Evolutionary conservation across 2,329 filamentous ascomycete genomes (phyloP), one percentile per base, ranked within the genome.

Genomic region (Fusarium euwallaceae): DNA sequence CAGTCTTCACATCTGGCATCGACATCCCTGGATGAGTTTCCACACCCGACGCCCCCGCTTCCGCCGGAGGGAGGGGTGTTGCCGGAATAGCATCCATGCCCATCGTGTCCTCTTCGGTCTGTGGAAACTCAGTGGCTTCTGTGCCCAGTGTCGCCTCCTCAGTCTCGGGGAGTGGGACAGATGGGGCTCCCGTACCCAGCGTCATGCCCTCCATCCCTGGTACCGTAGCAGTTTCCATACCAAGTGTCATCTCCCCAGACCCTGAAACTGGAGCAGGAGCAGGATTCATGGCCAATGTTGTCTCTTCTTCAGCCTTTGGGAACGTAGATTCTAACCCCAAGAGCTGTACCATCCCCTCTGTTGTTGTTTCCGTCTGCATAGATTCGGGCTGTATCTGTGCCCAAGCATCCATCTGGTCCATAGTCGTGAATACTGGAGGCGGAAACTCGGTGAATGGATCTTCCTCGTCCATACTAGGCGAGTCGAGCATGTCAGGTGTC

Each of bases 1-100:
- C 63, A 16, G 14, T 16, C 43, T 74, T 65, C 2, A 72, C 45
- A 32, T 29, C 34, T 6, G 56, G 14, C 24, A 34, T 71, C 1
- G n/a, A n/a, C 27, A 39, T n/a, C 10, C 12, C 32, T 27, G 39
- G 6, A 16, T 27, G 27, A 32, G 41, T 29, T 24, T 29, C 34
- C n/a, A 12, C 27, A 4, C 17, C 41, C 9, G 17, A 43, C 37
- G 5, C 45, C 29, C 32, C 39, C 17, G 41, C 12, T 20, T 22
- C 10, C 9, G 32, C 16, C 29, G 29, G 32, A 17, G 39, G 24
- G 37, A 37, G n/a, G n/a, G 34, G 20, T 58, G 34, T 22, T 6
- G 6, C 24, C 10, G 48, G 48, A n/a, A 29, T 53, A 53, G 9
- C 24, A n/a, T 32, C 48, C 55, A 58, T 58, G 12, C 6, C 55